Evolutionary conservation across 2,329 filamentous ascomycete species (phyloP), one percentile per base, ranked within the genome.

Genomic region (Trichoderma koningiopsis): DNA sequence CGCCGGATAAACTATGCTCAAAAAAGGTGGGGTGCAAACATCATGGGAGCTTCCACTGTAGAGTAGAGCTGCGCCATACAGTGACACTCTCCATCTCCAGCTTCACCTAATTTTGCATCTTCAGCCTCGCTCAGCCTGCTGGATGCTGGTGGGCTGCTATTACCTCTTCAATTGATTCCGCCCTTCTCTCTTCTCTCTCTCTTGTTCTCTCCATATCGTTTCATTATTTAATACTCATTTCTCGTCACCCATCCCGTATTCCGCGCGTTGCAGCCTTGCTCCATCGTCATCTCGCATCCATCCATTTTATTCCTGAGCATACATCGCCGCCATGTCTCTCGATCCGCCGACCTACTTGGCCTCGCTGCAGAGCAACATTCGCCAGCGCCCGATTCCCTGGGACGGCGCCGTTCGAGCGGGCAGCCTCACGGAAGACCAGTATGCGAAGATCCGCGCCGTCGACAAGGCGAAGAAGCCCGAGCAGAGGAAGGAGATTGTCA

Each of bases 321-420:
- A 43, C n/a, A 37, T 70, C 71, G 71, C 72, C 76, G 77, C 66
- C 75, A 97, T 97, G 94, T 95, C 94, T 79, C 88, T 97, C 81
- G 94, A 97, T 79, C 92, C 93, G 75, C 94, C 94, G 70, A 92
- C 92, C 70, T 97, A 97, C 81, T 89, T 89, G 69, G 83, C 83
- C 78, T 95, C 93, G 74, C 87, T 97, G 75, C 94, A 97, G 85
- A 96, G 93, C 88, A 98, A 98, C 86, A 97, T 98, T 80, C 93
- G 96, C 78, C 92, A 93, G 78, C 89, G 96, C 74, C 94, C 94
- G 73, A 97, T 99, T 82, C 94, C 95, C 70, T 99, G 96, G 96
- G 95, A 98, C 82, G 95, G 95, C 76, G 94, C 95, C 76, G 93
- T 97, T 74, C 89, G 96, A 80, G 93, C 93, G 75, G 93, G 94